Percentiles rank a stretch among this genome's conserved stretches.
Conservation (phyloP, 116 monocot species). For the Dioscorea cayenensis region DNA sequence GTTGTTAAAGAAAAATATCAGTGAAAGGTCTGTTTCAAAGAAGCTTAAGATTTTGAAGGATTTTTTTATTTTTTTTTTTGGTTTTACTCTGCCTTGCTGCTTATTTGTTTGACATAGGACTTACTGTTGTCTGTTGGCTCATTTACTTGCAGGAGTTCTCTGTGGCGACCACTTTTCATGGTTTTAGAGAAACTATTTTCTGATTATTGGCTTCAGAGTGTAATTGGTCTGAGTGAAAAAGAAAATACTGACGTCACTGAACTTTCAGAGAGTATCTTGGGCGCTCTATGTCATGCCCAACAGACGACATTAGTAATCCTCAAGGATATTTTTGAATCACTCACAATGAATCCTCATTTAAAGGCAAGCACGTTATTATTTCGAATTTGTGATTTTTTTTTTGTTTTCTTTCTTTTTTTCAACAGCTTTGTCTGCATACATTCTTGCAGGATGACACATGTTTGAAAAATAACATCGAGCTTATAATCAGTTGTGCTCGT, state of each 20-base stretch:
- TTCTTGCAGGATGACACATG: constrained; percentile 32
- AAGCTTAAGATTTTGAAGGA: not conserved
- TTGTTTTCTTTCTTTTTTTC: not conserved
- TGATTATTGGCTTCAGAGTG: constrained; percentile 27
- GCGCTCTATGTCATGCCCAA: constrained; percentile 32
- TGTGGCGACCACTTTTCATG: constrained; percentile 46
- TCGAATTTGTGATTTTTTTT: not conserved
- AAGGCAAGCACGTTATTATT: constrained; percentile 8
- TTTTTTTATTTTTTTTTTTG: not conserved
- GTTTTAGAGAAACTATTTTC: constrained; percentile 41
- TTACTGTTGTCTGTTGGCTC: not conserved
- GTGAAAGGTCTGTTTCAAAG: constrained; percentile 37
- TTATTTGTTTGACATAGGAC: not conserved
- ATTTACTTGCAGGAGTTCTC: constrained; percentile 27
- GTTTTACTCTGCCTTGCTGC: not conserved
- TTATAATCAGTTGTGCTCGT: constrained; percentile 39
- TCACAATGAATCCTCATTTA: constrained; percentile 7
- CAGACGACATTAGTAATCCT: constrained; percentile 44
- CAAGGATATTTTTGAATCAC: constrained; percentile 47
- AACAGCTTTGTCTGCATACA: not conserved
- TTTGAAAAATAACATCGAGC: constrained; percentile 21
- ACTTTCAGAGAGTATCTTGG: constrained; percentile 21
- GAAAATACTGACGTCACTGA: constrained; percentile 13
- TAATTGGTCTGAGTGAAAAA: constrained; percentile 16
- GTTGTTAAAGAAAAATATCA: constrained; percentile 61